Percentiles rank a stretch among this genome's conserved stretches.
These are phyloP conservation scores for Chlorella sp. DNA, from an alignment of 139 green algal genomes.

Conservation along the genomic window DNA sequence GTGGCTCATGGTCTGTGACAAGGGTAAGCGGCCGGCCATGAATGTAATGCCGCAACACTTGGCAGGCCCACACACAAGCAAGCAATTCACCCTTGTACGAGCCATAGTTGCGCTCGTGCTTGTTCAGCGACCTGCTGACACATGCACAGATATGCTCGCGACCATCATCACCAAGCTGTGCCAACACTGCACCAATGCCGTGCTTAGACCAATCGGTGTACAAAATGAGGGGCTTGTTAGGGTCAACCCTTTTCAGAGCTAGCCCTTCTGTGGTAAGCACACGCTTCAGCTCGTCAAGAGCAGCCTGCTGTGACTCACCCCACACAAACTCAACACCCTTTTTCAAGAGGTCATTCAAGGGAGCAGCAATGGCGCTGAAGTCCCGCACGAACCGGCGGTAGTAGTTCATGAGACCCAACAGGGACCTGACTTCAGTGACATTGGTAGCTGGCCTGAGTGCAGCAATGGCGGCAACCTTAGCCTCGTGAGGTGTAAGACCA, in stretches of 20 bases:
- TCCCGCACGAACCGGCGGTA: constrained; percentile 35
- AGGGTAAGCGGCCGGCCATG: constrained; percentile 18
- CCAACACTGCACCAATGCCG: constrained; percentile 30
- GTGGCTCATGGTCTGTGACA: constrained; percentile 24
- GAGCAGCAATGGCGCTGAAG: constrained; percentile 17
- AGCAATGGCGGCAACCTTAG: constrained; percentile 30
- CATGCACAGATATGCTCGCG: constrained; percentile 27
- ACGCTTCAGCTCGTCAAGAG: constrained; percentile 10
- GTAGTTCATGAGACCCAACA: constrained; percentile 39
- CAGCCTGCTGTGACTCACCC: not conserved
- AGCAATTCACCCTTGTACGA: constrained; percentile 30
- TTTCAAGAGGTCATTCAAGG: constrained; percentile 18
- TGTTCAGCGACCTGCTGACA: constrained; percentile 16
- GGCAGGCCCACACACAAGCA: constrained; percentile 18
- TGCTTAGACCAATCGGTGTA: constrained; percentile 4
- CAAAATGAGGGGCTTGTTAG: constrained; percentile 2
- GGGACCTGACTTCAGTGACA: constrained; percentile 12
- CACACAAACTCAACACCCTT: constrained; percentile 22
- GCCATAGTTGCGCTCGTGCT: constrained; percentile 14
- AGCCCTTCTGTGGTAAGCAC: not conserved
- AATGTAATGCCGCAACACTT: constrained; percentile 23
- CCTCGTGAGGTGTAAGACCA: constrained; percentile 10
- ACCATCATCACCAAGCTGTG: constrained; percentile 20
- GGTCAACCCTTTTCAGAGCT: constrained; percentile 5
- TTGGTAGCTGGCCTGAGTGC: constrained; percentile 20